phyloP scores from a whole-genome alignment of 306 rosid species.

The Cicer judaicum region DNA sequence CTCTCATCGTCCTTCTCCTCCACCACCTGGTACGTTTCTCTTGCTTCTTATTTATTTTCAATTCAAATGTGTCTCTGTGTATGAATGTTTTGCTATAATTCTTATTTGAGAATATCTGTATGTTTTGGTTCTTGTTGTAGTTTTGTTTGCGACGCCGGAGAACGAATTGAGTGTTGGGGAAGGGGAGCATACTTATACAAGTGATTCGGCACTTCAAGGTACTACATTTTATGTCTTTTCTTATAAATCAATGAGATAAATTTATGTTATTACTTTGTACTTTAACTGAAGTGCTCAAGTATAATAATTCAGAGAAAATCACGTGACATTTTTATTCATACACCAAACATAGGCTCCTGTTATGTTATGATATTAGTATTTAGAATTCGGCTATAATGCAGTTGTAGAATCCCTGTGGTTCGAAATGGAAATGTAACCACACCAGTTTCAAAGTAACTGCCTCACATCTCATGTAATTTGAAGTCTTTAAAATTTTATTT shows the following conservation, averaged over 20 bases:
- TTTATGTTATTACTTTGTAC: neutral
- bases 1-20: constrained; percentile 44
- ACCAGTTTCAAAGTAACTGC: neutral
- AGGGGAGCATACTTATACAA: constrained; percentile 52
- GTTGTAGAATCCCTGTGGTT: neutral
- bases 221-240: neutral
- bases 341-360: neutral
- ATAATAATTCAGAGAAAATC: neutral
- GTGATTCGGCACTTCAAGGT: constrained; percentile 92
- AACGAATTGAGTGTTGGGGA: constrained; percentile 60
- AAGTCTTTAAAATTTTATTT: neutral
- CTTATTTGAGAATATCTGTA: neutral
- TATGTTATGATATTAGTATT: constrained; percentile 4
- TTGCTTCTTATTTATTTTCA: neutral
- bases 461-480: neutral
- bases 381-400: constrained; percentile 5
- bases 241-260: neutral
- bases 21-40: constrained; percentile 49
- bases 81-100: neutral
- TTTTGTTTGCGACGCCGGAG: constrained; percentile 66
- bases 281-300: neutral
- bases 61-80: neutral
- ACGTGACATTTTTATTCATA: constrained; percentile 5
- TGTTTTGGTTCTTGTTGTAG: constrained; percentile 49
- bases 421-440: neutral